phyloP scores from a whole-genome alignment of 78 protist species.

The Polysphondylium violaceum region DNA sequence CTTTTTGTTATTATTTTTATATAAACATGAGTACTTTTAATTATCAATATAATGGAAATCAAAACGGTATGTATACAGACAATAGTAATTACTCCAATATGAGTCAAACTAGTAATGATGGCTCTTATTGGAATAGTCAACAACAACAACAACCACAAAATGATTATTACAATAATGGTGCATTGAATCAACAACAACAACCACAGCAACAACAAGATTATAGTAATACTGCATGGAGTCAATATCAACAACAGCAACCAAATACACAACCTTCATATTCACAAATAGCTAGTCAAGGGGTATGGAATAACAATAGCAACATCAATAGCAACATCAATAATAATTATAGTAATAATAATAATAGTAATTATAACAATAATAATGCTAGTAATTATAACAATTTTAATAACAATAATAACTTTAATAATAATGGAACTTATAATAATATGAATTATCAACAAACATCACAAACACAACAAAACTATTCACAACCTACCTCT shows the following conservation, averaged over 20 bases:
- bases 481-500: neutral
- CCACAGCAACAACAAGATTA: slow-evolving; percentile 36
- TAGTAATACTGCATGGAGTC: too few species aligned
- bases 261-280: too few species aligned
- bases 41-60: too few species aligned
- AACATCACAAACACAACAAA: slow-evolving; percentile 19
- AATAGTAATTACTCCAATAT: neutral
- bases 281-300: too few species aligned
- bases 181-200: slow-evolving; percentile 9
- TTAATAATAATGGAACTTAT: neutral
- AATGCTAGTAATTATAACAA: neutral
- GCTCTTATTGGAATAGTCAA: neutral
- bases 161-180: neutral
- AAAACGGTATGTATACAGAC: slow-evolving; percentile 37
- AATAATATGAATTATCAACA: slow-evolving; percentile 4
- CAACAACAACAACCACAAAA: slow-evolving; percentile 18
- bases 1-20: neutral
- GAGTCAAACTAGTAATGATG: neutral
- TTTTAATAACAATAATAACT: neutral
- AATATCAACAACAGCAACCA: too few species aligned
- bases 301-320: slow-evolving; percentile 22
- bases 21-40: neutral
- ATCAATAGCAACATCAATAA: slow-evolving; percentile 23
- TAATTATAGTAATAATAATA: neutral
- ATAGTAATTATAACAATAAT: neutral